Conservation (phyloP, 176 grass and related monocot species). For the Musa beccarii region DNA sequence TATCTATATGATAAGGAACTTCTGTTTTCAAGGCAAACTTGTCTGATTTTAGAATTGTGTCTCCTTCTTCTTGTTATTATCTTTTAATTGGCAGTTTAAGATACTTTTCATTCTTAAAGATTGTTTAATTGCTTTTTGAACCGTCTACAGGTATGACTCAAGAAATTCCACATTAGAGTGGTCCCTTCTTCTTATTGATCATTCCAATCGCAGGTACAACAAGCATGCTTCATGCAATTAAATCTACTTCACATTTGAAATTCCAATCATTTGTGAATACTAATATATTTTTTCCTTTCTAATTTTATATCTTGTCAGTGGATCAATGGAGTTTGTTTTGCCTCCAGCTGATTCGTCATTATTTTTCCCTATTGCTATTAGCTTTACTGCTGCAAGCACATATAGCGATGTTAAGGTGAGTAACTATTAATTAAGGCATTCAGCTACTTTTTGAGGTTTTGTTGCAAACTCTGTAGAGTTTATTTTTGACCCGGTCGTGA, state of each 20-base stretch:
- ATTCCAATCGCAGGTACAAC: conserved; percentile 68
- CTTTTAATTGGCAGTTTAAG: no score
- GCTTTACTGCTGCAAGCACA: conserved; percentile 62
- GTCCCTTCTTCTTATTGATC: conserved; percentile 75
- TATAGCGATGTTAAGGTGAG: conserved; percentile 71
- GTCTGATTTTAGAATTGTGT: no score
- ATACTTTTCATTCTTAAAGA: no score
- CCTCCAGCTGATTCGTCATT: conserved; percentile 55
- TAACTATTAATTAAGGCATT: background rate
- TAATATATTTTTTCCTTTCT: background rate
- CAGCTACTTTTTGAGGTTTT: no score
- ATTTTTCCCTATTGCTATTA: conserved; percentile 71
- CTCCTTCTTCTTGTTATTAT: no score
- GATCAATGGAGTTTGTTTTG: conserved; percentile 78
- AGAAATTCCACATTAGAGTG: conserved; percentile 67
- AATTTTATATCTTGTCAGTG: conserved; percentile 29
- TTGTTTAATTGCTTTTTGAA: background rate
- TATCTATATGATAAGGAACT: background rate
- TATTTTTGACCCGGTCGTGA: no score
- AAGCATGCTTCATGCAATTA: background rate
- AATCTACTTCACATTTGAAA: background rate
- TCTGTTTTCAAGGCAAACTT: no score
- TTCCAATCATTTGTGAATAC: background rate
- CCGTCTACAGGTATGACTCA: conserved; percentile 49
- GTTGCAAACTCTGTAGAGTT: no score